Conservation (phyloP, 495 filamentous ascomycete species). For the Cercophora newfieldiana region DNA sequence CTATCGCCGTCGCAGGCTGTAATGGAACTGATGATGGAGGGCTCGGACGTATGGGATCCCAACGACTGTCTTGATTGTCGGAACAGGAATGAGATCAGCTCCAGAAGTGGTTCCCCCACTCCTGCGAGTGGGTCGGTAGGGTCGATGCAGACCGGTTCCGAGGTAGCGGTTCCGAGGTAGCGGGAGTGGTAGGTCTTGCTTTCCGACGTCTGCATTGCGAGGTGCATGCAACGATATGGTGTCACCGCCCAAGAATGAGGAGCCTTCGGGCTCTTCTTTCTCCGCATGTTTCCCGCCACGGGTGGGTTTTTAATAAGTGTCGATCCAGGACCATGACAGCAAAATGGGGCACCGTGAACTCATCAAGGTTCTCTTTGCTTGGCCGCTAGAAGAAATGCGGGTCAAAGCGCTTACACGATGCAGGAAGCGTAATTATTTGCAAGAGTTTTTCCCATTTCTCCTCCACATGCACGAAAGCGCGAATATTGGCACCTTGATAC, state of each 20-base stretch:
- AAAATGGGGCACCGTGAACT: not conserved
- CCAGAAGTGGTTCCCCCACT: not conserved
- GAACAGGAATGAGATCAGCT: not conserved
- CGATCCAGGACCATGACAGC: not conserved
- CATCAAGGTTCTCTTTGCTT: not conserved
- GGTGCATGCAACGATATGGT: not conserved
- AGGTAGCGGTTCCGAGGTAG: not conserved
- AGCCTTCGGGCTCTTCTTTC: not conserved
- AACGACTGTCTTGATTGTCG: not conserved
- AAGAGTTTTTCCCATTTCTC: not conserved
- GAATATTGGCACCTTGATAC: too few relatives aligned
- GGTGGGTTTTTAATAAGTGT: not conserved
- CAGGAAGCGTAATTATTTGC: not conserved
- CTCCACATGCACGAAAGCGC: not conserved
- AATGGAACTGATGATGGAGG: not conserved
- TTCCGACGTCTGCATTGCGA: not conserved
- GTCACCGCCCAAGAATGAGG: not conserved
- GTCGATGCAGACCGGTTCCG: not conserved
- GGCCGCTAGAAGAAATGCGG: not conserved
- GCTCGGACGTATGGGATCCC: not conserved
- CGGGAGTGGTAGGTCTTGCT: not conserved
- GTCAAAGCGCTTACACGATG: not conserved
- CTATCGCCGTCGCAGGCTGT: not conserved
- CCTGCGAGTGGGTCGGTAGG: not conserved
- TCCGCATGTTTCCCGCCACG: not conserved